These are phyloP conservation scores for Phytophthora pistaciae DNA, from an alignment of 352 stramenopile genomes.

Conservation along the genomic window DNA sequence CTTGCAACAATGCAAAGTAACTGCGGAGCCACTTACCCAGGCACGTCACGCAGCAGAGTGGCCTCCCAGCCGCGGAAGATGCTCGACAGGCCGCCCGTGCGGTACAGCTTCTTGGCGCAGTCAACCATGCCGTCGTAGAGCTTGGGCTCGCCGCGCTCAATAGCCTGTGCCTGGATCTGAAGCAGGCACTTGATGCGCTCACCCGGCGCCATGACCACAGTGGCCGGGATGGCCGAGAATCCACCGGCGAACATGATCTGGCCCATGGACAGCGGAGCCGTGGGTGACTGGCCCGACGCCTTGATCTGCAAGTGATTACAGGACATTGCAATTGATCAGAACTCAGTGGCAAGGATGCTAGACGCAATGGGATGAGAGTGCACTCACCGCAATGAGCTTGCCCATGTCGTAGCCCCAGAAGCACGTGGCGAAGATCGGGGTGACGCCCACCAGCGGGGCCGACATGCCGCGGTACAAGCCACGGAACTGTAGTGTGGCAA, in stretches of 20 bases:
- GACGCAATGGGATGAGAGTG: background rate
- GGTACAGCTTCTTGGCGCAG: slow-evolving; percentile 94
- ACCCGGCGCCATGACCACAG: slow-evolving; percentile 94
- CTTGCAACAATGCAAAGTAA: background rate
- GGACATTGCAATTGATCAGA: slow-evolving; percentile 18
- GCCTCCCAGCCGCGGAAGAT: slow-evolving; percentile 96
- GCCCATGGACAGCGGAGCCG: slow-evolving; percentile 72
- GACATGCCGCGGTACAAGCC: slow-evolving; percentile 96
- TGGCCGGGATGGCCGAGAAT: slow-evolving; percentile 91
- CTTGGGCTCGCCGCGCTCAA: slow-evolving; percentile 78
- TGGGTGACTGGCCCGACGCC: slow-evolving; percentile 59
- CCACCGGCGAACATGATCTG: slow-evolving; percentile 92
- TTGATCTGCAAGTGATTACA: slow-evolving; percentile 55
- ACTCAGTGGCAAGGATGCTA: background rate
- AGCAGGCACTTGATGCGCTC: slow-evolving; percentile 98
- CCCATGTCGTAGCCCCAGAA: slow-evolving; percentile 99
- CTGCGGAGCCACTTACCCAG: slow-evolving; percentile 73
- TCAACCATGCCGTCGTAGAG: slow-evolving; percentile 96
- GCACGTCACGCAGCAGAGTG: slow-evolving; percentile 95
- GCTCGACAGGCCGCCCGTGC: slow-evolving; percentile 91
- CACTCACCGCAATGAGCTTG: slow-evolving; percentile 89
- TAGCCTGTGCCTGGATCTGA: slow-evolving; percentile 92
- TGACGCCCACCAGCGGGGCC: slow-evolving; percentile 94
- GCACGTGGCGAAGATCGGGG: slow-evolving; percentile 96
- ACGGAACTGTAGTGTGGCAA: slow-evolving; percentile 47